Percentiles rank a stretch among this genome's conserved stretches.
Conservation (phyloP, 2,329 filamentous ascomycete genomes). For the Fusarium burgessii region DNA sequence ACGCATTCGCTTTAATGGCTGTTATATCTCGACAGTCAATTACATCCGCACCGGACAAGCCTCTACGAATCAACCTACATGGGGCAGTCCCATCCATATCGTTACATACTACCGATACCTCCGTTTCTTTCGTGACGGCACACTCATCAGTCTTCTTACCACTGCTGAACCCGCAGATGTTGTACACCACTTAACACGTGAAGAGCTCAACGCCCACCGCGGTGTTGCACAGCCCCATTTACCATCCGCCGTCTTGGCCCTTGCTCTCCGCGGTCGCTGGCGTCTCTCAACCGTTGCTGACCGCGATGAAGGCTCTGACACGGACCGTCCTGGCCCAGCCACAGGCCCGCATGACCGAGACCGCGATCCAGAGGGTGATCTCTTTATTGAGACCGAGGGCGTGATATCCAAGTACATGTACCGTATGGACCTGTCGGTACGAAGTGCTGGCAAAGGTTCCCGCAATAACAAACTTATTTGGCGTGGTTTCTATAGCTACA, state of each 20-base stretch:
- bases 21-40: conserved; percentile 97
- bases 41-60: conserved; percentile 87
- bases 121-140: conserved; percentile 92
- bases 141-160: conserved; percentile 82
- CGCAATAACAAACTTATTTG: conserved; percentile 90
- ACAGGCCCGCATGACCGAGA: conserved; percentile 35
- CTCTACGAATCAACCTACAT: conserved; percentile 76
- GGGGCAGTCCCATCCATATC: conserved; percentile 88
- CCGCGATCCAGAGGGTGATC: conserved; percentile 67
- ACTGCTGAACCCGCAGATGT: conserved; percentile 87
- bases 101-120: conserved; percentile 99
- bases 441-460: conserved; percentile 70
- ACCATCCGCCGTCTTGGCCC: conserved; percentile 71
- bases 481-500: conserved; percentile 93
- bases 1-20: conserved; percentile 91
- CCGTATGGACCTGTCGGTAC: conserved; percentile 80
- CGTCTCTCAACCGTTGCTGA: conserved; percentile 57
- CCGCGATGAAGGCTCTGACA: conserved; percentile 40
- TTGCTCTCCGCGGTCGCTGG: conserved; percentile 71
- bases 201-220: conserved; percentile 68
- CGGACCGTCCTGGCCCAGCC: conserved; percentile 8
- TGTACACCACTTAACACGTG: conserved; percentile 83
- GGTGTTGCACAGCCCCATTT: conserved; percentile 48
- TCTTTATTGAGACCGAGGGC: conserved; percentile 90
- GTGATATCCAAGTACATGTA: conserved; percentile 83